Percentiles rank a stretch among this genome's conserved stretches.
phyloP scores from a whole-genome alignment of 192 early-diverging fungal species.

The Gamsiella multidivaricata region DNA sequence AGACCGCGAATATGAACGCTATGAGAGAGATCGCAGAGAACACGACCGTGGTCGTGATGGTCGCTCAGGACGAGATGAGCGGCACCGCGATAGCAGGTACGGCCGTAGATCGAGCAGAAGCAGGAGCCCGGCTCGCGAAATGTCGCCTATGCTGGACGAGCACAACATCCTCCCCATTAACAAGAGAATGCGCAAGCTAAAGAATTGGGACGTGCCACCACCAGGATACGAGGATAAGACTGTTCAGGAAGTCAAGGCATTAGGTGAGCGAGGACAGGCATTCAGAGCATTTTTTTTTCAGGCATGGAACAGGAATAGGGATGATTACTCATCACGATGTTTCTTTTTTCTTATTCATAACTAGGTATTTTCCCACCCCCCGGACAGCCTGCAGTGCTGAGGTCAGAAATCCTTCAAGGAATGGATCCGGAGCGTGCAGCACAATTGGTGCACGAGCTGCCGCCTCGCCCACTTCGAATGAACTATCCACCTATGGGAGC shows the following conservation, averaged over 20 bases:
- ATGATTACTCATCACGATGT: neutral
- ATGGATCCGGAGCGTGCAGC: slow-evolving; percentile 66
- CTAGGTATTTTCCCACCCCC: slow-evolving; percentile 82
- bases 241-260: slow-evolving; percentile 87
- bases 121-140: slow-evolving; percentile 49
- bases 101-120: slow-evolving; percentile 60
- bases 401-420: slow-evolving; percentile 57
- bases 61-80: slow-evolving; percentile 48
- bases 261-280: slow-evolving; percentile 67
- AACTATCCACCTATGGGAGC: slow-evolving; percentile 45
- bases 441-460: slow-evolving; percentile 58
- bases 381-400: slow-evolving; percentile 65
- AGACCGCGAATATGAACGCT: slow-evolving; percentile 52
- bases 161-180: slow-evolving; percentile 78
- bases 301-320: too few species aligned
- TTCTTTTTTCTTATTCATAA: neutral
- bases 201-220: slow-evolving; percentile 94
- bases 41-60: slow-evolving; percentile 60
- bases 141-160: slow-evolving; percentile 53
- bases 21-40: slow-evolving; percentile 56
- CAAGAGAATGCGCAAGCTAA: slow-evolving; percentile 79
- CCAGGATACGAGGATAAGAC: slow-evolving; percentile 88
- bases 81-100: slow-evolving; percentile 59
- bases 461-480: slow-evolving; percentile 51
- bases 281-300: too few species aligned